phyloP scores from a whole-genome alignment of 1,139 yeast genomes.

The Lodderomyces theae region DNA sequence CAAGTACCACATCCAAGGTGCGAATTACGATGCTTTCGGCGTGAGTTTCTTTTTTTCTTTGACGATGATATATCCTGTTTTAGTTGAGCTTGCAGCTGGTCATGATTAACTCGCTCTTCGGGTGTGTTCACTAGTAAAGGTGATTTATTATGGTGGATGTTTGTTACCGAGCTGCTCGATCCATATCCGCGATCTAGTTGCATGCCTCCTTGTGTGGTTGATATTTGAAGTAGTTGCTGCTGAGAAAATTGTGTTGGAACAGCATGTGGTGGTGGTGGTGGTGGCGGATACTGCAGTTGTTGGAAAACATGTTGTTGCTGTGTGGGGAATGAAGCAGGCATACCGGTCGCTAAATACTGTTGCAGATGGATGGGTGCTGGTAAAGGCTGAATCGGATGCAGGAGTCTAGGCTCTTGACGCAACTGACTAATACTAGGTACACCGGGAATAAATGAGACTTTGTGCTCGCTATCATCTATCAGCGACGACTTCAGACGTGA shows the following conservation, averaged over 20 bases:
- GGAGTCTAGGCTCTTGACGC: conserved; percentile 7
- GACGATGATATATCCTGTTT: neutral
- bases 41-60: conserved; percentile 41
- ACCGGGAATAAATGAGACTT: conserved; percentile 1
- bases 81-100: conserved; percentile 5
- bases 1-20: conserved; percentile 67
- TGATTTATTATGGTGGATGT: neutral
- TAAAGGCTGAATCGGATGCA: neutral
- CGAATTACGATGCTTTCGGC: conserved; percentile 63
- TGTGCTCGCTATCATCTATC: neutral
- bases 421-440: conserved; percentile 3
- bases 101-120: neutral
- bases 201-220: neutral
- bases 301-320: neutral
- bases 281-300: neutral
- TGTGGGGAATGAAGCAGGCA: neutral
- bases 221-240: conserved; percentile 1
- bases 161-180: neutral
- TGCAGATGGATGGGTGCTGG: conserved; percentile 1
- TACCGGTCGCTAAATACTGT: neutral
- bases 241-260: conserved; percentile 1
- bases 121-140: neutral
- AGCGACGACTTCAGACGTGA: neutral
- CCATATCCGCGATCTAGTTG: neutral
- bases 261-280: neutral